phyloP scores from a whole-genome alignment of 768 basidiomycete species.

The Xanthoconium stramineum region DNA sequence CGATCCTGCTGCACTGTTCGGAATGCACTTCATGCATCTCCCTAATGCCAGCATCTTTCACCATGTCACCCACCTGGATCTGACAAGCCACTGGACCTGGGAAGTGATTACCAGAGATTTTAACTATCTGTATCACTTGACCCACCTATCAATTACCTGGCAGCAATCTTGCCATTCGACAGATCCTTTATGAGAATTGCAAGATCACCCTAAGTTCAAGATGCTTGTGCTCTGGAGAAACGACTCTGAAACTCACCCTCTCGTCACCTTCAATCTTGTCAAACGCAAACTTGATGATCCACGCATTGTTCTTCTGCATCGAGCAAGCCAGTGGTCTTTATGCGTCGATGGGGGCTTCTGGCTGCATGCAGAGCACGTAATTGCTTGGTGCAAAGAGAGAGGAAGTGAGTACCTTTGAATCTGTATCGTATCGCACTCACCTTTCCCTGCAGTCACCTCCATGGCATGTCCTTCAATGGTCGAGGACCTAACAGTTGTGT shows the following conservation, averaged over 20 bases:
- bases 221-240: not conserved
- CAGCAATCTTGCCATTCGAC: not conserved
- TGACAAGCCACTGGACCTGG: not conserved
- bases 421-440: not conserved
- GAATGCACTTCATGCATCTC: not conserved
- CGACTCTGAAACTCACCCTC: not conserved
- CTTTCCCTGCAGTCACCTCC: not conserved
- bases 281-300: not conserved
- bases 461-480: not conserved
- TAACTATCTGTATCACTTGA: not conserved
- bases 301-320: not conserved
- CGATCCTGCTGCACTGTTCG: not conserved
- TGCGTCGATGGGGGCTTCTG: not conserved
- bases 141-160: not conserved
- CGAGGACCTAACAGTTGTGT: too few species aligned
- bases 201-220: not conserved
- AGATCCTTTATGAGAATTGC: not conserved
- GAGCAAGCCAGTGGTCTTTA: not conserved
- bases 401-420: not conserved
- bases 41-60: not conserved
- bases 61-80: not conserved
- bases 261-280: not conserved
- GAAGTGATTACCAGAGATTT: not conserved
- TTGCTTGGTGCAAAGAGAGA: not conserved
- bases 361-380: not conserved